Base-by-base conservation (phyloP, 441 rosid genomes). In the Metrosideros polymorpha region DNA sequence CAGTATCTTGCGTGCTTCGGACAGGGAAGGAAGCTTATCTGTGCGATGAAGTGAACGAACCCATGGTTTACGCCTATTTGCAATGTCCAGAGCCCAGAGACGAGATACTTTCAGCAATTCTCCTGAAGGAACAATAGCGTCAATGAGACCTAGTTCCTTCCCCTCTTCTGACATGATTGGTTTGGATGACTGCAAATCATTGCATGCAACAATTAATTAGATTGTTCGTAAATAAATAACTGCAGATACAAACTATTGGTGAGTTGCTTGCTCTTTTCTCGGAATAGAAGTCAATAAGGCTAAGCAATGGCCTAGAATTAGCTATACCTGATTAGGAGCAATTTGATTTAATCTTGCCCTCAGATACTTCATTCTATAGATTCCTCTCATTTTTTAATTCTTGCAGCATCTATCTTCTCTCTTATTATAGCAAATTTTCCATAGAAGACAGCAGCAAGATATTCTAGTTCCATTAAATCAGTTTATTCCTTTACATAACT, bases 131-230 rank as follows among this genome's bases (percentile, higher is more conserved):
- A 94, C 97, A 55, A 96, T 84, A 82, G 92, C 95, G 91, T 97
- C 99, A 83, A 97, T 90, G 86, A 97, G 95, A 85, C 99, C 99
- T 43, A 97, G 93, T 89, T 93, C 94, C 82, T 88, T 88, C 86
- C 99, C 99, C 89, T 97, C 99, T 88, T 97, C 99, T 82, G 99
- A 95, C 82, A 82, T 85, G 87, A 96, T 96, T 55, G 99, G 91
- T 90, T 95, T 97, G 61, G 99, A 97, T 85, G 90, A 89, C 99
- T 97, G 91, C 91, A 89, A 90, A 89, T 83, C 14, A 57, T 85
- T 51, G 19, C 52, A 66, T 75, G 66, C 84, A 27, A 50, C 22
- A 56, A n/a, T 50, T 30, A 61, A 84, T 59, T 12, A 88, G 85
- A 88, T 84, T 54, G 82, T 45, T 52, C 2, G 9, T 54, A 59